Evolutionary conservation across 2,329 filamentous ascomycete genomes (phyloP).

Genomic region (Aspergillus costaricaensis): DNA sequence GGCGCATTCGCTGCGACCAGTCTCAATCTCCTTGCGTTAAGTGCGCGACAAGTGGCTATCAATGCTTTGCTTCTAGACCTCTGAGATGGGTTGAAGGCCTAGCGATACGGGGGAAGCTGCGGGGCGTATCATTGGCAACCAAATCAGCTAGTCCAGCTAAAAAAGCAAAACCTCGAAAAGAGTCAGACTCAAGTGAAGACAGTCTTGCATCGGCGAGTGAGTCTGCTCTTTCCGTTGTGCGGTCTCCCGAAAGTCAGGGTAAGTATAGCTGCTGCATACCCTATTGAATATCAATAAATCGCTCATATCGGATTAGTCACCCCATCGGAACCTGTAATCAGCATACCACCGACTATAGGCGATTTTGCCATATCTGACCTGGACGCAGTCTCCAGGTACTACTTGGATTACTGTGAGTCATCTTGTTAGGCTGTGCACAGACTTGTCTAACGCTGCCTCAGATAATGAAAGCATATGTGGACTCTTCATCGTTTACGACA

Average conservation of each 20-base stretch:
- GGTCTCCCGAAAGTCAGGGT: background rate
- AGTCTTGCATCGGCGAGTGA: background rate
- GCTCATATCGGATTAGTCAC: background rate
- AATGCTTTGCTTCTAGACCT: constrained; percentile 37
- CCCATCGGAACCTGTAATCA: background rate
- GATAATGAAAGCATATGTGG: constrained; percentile 40
- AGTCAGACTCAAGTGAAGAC: background rate
- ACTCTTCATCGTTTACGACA: constrained; percentile 39
- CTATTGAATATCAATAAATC: background rate
- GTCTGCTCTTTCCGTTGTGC: background rate
- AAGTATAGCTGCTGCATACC: background rate
- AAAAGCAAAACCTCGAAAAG: background rate
- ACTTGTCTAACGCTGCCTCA: constrained; percentile 6
- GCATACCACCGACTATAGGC: constrained; percentile 17
- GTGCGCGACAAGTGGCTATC: constrained; percentile 35
- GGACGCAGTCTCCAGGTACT: constrained; percentile 29
- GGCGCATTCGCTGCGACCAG: constrained; percentile 39
- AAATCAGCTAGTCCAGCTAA: constrained; percentile 1
- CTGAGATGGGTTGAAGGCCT: constrained; percentile 40
- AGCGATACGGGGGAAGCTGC: constrained; percentile 37
- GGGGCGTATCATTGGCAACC: constrained; percentile 25
- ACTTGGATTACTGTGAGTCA: constrained; percentile 37
- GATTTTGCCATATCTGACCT: constrained; percentile 19
- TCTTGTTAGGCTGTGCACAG: background rate
- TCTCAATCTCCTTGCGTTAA: constrained; percentile 34